phyloP scores from a whole-genome alignment of 2,329 filamentous ascomycete genomes.

The Arthroderma sp. region DNA sequence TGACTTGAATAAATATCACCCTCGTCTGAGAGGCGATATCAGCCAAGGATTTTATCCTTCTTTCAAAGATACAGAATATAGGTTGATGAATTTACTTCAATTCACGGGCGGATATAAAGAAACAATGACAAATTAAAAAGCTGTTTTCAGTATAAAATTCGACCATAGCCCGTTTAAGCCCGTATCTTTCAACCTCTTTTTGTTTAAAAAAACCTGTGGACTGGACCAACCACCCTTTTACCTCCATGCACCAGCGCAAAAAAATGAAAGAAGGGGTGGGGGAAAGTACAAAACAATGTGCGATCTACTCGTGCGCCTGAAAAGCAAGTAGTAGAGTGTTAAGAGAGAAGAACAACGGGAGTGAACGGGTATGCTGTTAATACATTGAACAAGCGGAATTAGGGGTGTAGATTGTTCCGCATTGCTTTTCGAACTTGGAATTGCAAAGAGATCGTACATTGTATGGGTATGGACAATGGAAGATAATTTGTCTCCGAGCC shows the following conservation, averaged over 20 bases:
- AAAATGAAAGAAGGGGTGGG: not conserved
- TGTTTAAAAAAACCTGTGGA: not conserved
- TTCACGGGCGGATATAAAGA: not conserved
- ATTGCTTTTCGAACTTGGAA: not conserved
- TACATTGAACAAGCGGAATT: not conserved
- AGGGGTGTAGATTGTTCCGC: not conserved
- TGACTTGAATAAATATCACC: too few species aligned
- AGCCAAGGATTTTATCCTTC: not conserved
- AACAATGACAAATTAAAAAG: not conserved
- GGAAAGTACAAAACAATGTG: not conserved
- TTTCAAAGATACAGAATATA: not conserved
- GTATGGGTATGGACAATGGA: not conserved
- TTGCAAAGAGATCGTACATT: not conserved
- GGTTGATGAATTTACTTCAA: not conserved
- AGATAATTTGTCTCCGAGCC: not conserved
- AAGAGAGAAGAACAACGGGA: not conserved
- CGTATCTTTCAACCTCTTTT: not conserved
- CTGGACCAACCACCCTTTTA: not conserved
- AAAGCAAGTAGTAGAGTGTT: not conserved
- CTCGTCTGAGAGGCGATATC: too few species aligned
- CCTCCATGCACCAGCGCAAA: not conserved
- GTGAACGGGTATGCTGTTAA: not conserved
- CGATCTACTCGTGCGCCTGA: not conserved
- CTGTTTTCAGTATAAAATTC: not conserved
- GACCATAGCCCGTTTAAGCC: not conserved